A percentile compares a stretch with the other conserved stretches of the same genome.
Evolutionary conservation across 2,329 filamentous ascomycete genomes (phyloP).

Genomic region (Waltergamsia citrina): DNA sequence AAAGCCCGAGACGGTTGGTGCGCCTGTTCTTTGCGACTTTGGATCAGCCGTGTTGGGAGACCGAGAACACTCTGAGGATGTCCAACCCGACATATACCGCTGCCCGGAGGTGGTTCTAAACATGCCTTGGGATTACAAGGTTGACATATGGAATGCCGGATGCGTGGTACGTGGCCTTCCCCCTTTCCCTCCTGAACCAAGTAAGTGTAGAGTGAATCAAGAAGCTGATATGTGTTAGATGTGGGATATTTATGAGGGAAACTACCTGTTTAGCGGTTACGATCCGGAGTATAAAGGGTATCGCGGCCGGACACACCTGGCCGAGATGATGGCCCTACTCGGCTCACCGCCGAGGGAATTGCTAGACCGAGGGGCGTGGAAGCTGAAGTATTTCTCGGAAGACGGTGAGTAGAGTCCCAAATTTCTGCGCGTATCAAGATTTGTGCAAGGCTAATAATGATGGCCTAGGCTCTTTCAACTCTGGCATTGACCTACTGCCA

Average conservation of each 20-base stretch:
- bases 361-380: constrained; percentile 17
- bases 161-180: constrained; percentile 29
- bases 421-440: too few relatives aligned
- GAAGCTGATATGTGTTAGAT: constrained; percentile 16
- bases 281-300: constrained; percentile 28
- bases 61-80: constrained; percentile 19
- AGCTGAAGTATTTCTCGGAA: constrained; percentile 25
- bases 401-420: constrained; percentile 22
- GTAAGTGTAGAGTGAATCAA: not conserved
- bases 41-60: constrained; percentile 31
- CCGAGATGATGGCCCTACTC: constrained; percentile 35
- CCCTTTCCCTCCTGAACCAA: not conserved
- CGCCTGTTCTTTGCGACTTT: constrained; percentile 37
- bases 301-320: constrained; percentile 33
- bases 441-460: too few relatives aligned
- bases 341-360: constrained; percentile 28
- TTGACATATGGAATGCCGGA: constrained; percentile 44
- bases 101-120: constrained; percentile 36
- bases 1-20: constrained; percentile 18
- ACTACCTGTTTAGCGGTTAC: constrained; percentile 28
- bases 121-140: constrained; percentile 31
- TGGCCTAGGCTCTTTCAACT: too few relatives aligned
- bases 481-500: too few relatives aligned
- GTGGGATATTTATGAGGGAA: constrained; percentile 39
- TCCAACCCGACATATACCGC: constrained; percentile 30